Evolutionary conservation across 441 rosid species (phyloP).

Genomic region (Euphorbia schlechtendalii): DNA sequence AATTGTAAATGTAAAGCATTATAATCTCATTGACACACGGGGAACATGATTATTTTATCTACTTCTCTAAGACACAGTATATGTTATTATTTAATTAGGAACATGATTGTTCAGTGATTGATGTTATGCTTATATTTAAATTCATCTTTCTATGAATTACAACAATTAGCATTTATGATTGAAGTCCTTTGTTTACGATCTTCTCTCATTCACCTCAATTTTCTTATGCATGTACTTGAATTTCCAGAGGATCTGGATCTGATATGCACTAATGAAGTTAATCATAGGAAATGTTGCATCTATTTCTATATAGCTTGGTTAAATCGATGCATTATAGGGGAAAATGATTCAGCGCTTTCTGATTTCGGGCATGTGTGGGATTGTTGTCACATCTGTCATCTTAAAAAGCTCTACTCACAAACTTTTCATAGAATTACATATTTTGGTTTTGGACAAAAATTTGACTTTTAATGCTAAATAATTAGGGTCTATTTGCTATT

Average conservation of each 20-base stretch:
- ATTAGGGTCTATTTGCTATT: too few species aligned
- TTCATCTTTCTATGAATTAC: background rate
- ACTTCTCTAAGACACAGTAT: background rate
- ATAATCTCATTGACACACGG: background rate
- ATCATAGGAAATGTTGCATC: background rate
- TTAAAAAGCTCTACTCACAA: background rate
- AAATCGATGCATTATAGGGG: background rate
- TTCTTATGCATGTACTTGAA: background rate
- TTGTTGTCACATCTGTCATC: background rate
- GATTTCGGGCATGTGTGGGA: background rate
- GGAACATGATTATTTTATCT: background rate
- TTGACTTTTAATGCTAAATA: too few species aligned
- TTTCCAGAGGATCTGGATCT: background rate
- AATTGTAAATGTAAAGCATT: background rate
- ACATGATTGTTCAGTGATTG: too few species aligned
- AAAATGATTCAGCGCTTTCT: background rate
- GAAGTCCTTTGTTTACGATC: background rate
- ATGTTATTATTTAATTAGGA: too few species aligned
- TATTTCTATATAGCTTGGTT: background rate
- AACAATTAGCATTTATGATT: background rate
- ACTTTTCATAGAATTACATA: too few species aligned
- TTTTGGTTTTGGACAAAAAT: too few species aligned
- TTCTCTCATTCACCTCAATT: background rate
- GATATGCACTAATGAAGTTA: background rate
- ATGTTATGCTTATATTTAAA: background rate